phyloP scores from a whole-genome alignment of 1,284 basidiomycete genomes.

The Ganoderma sinense region DNA sequence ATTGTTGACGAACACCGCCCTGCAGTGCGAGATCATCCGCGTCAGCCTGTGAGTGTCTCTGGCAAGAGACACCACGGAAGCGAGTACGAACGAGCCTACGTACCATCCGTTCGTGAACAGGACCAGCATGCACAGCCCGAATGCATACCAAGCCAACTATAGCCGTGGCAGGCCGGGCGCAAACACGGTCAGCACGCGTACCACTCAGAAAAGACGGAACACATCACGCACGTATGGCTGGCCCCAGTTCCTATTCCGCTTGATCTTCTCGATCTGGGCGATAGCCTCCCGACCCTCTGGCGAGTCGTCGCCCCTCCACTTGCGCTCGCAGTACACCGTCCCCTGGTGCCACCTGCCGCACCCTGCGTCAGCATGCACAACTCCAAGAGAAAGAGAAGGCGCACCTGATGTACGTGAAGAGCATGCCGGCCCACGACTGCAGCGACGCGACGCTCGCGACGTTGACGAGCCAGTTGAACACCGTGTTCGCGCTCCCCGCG shows the following conservation, averaged over 20 bases:
- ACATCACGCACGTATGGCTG: too few species aligned
- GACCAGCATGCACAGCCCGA: constrained; percentile 35
- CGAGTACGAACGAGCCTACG: too few species aligned
- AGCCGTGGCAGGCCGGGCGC: too few species aligned
- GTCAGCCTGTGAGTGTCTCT: too few species aligned
- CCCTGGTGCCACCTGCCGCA: constrained; percentile 37
- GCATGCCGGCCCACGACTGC: constrained; percentile 40
- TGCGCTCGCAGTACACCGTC: constrained; percentile 35
- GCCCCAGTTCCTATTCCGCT: constrained; percentile 34
- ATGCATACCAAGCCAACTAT: constrained; percentile 40
- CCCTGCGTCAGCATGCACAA: too few species aligned
- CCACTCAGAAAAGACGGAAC: too few species aligned
- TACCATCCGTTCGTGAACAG: constrained; percentile 41
- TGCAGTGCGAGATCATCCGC: background rate
- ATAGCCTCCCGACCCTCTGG: constrained; percentile 20
- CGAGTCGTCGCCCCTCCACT: constrained; percentile 17
- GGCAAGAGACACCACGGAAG: too few species aligned
- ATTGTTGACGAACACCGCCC: constrained; percentile 39
- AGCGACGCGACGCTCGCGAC: constrained; percentile 40
- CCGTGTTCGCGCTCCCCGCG: constrained; percentile 25
- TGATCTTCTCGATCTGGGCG: constrained; percentile 34
- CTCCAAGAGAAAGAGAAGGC: background rate
- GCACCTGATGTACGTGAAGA: constrained; percentile 42
- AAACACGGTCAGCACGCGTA: too few species aligned
- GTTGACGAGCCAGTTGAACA: constrained; percentile 37